Evolutionary conservation across 1,284 basidiomycete genomes (phyloP).

Genomic region (Omphalotus olearius): DNA sequence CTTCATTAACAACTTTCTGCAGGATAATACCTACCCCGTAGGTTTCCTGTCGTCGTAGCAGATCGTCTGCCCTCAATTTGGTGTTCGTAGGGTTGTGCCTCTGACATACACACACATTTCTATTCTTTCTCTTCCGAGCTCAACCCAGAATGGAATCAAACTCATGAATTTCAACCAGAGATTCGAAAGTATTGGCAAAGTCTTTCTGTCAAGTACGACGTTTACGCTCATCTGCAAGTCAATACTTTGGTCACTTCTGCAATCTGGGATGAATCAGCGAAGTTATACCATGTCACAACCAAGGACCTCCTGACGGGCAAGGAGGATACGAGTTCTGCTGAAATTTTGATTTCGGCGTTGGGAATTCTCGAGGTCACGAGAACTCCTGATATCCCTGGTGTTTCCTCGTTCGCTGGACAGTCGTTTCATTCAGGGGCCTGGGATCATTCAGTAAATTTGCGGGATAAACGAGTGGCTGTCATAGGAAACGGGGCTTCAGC

Average conservation of each 20-base stretch:
- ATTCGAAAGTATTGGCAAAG: slow-evolving; percentile 32
- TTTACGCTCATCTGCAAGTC: slow-evolving; percentile 25
- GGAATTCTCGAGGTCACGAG: slow-evolving; percentile 37
- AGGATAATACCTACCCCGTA: slow-evolving; percentile 32
- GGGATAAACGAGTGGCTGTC: slow-evolving; percentile 40
- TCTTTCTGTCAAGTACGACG: slow-evolving; percentile 27
- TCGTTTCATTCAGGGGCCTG: slow-evolving; percentile 47
- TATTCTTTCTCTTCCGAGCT: slow-evolving; percentile 35
- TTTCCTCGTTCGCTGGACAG: slow-evolving; percentile 39
- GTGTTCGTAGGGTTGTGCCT: slow-evolving; percentile 25
- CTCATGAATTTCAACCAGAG: slow-evolving; percentile 26
- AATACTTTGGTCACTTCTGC: slow-evolving; percentile 33
- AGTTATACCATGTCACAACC: slow-evolving; percentile 31
- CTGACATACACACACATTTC: slow-evolving; percentile 29
- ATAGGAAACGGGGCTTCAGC: slow-evolving; percentile 51
- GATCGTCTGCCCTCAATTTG: not conserved
- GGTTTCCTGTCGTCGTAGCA: not conserved
- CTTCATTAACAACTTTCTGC: not conserved
- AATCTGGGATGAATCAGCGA: slow-evolving; percentile 32
- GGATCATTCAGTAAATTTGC: slow-evolving; percentile 35
- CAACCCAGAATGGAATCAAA: slow-evolving; percentile 30
- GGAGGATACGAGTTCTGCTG: slow-evolving; percentile 19
- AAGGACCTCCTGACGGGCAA: slow-evolving; percentile 25
- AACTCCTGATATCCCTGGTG: slow-evolving; percentile 33
- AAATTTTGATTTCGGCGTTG: slow-evolving; percentile 41